Percentiles rank a stretch among this genome's conserved stretches.
Conservation (phyloP, 208 protist species). For the Sergeia podlipaevii region DNA sequence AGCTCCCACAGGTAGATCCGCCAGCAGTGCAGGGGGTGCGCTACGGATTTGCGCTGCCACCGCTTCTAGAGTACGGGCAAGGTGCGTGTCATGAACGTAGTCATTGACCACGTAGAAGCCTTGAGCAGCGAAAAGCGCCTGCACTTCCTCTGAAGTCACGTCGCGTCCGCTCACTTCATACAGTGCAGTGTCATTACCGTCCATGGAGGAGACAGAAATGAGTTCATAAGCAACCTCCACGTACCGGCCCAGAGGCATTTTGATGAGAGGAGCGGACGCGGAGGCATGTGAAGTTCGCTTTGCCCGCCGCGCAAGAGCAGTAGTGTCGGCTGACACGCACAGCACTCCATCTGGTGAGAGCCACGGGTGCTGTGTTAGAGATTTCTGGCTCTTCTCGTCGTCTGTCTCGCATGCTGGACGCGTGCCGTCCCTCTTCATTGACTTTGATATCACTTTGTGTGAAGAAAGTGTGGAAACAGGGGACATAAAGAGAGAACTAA, state of each 20-base stretch:
- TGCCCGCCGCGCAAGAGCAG: neutral
- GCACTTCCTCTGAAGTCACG: slow-evolving; percentile 59
- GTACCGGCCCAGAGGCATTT: slow-evolving; percentile 6
- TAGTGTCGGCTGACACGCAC: slow-evolving; percentile 18
- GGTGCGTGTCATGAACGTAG: slow-evolving; percentile 44
- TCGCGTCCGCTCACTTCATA: slow-evolving; percentile 59
- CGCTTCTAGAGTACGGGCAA: slow-evolving; percentile 25
- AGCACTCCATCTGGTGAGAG: slow-evolving; percentile 15
- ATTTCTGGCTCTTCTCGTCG: too few species aligned
- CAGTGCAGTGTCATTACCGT: slow-evolving; percentile 36
- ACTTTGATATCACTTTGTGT: too few species aligned
- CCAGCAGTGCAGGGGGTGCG: slow-evolving; percentile 10
- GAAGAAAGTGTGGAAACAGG: too few species aligned
- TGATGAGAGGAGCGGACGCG: neutral
- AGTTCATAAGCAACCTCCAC: slow-evolving; percentile 30
- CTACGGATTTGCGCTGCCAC: too few species aligned
- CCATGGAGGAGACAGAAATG: slow-evolving; percentile 22
- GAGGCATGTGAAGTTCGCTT: neutral
- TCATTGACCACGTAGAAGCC: slow-evolving; percentile 67
- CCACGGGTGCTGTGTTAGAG: slow-evolving; percentile 21
- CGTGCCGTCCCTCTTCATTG: too few species aligned
- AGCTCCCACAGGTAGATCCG: slow-evolving; percentile 32
- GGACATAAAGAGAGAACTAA: too few species aligned
- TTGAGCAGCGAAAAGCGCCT: slow-evolving; percentile 48
- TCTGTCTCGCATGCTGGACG: too few species aligned